Evolutionary conservation across 2,329 filamentous ascomycete species (phyloP), one percentile per base, ranked within the genome.

Genomic region (Claviceps humidiphila): DNA sequence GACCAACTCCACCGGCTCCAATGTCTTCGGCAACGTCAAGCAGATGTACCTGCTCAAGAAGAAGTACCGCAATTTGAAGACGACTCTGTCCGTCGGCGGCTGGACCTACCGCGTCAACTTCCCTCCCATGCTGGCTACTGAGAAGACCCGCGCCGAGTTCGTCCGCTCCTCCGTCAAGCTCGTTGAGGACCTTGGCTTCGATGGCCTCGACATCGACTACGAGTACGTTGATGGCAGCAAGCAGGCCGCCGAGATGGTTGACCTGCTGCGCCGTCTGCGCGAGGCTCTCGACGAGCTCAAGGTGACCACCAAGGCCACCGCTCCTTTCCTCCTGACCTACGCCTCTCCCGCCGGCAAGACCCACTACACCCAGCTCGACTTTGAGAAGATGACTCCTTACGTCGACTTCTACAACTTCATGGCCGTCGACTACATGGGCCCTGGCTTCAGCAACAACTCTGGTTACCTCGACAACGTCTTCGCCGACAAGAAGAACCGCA

Each of bases 11-110:
- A 54, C 53, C 7, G 71, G 80, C 5, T 79, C 71, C 53, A 89
- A 91, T 61, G 79, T 82, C 50, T 89, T 88, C 60, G 89, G 89
- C 44, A 84, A 80, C 62, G 66, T 89, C 57, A 90, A 89, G 69
- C 86, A 91, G 63, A 71, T 94, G 1, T 87, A 77, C 64, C 67
- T 88, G 1, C 75, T 86, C 50, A 94, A 94, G 73, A 83, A 89
- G 68, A 70, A 75, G 58, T 80, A 94, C 64, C 80, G 87, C 20
- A 80, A 86, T 51, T 68, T 94, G 53, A 94, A 94, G 68, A 75
- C 85, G 1, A 70, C 91, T 16, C 74, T 93, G 6, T 88, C 84
- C 39, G 84, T 94, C 54, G 89, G 89, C 41, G 89, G 89, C 16
- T 93, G 84, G 81, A 85, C 81, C 0, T 88, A 85, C 64, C 87